Conservation (phyloP, 495 filamentous ascomycete species). For the Hapsidospora chrysogenum region DNA sequence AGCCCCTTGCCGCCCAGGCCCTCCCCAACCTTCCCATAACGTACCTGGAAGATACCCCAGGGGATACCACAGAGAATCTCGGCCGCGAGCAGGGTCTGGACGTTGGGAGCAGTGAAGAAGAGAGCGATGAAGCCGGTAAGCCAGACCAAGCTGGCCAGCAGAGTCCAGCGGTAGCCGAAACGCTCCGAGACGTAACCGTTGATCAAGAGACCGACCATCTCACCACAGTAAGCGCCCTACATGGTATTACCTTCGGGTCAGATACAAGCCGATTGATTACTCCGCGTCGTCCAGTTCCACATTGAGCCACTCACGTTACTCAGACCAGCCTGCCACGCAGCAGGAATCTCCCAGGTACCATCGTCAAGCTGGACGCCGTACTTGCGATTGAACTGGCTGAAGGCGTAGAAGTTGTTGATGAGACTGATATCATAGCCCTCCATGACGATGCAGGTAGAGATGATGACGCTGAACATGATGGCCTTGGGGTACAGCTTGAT, state of each 20-base stretch:
- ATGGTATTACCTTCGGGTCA: neutral
- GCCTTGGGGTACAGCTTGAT: constrained; percentile 38
- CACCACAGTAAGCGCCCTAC: constrained; percentile 1
- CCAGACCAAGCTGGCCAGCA: constrained; percentile 16
- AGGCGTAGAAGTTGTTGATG: constrained; percentile 41
- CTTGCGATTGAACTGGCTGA: constrained; percentile 47
- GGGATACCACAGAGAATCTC: constrained; percentile 52
- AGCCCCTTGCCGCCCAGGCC: no score
- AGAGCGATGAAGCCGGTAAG: constrained; percentile 34
- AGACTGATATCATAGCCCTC: constrained; percentile 46
- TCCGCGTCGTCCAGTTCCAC: no score
- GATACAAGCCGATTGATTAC: no score
- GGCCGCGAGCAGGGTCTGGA: constrained; percentile 41
- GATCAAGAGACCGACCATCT: constrained; percentile 33
- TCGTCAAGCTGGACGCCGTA: constrained; percentile 41
- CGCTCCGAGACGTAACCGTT: constrained; percentile 45
- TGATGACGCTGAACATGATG: constrained; percentile 40
- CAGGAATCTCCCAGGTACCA: constrained; percentile 50
- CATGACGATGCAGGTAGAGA: constrained; percentile 47
- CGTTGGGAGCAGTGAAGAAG: constrained; percentile 39
- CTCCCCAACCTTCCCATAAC: no score
- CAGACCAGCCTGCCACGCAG: constrained; percentile 61
- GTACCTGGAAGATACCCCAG: constrained; percentile 71
- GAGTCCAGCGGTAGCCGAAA: constrained; percentile 33
- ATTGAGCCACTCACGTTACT: constrained; percentile 51